Conservation (phyloP, 2,329 filamentous ascomycete genomes). For the Aspergillus floridensis region DNA sequence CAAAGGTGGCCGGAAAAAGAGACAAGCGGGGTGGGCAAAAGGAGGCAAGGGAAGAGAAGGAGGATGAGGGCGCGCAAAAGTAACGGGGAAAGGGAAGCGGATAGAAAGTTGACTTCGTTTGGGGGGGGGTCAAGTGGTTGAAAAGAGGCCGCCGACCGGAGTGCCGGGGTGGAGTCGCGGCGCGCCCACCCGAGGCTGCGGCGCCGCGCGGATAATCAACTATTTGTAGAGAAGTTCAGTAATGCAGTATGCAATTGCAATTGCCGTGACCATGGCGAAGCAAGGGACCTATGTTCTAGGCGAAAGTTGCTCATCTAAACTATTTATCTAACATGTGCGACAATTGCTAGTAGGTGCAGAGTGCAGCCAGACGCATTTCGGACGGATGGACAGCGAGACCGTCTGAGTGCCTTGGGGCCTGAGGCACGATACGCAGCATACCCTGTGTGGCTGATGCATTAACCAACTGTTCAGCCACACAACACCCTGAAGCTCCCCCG, state of each 20-base stretch:
- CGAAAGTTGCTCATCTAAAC: neutral
- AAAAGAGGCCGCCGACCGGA: conserved; percentile 18
- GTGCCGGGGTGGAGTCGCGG: conserved; percentile 21
- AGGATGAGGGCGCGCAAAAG: conserved; percentile 11
- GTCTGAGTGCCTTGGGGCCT: neutral
- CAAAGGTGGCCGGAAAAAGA: conserved; percentile 18
- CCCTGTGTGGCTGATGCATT: neutral
- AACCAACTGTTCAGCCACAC: neutral
- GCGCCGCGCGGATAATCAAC: conserved; percentile 27
- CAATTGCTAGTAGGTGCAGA: neutral
- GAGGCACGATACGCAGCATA: neutral
- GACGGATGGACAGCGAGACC: neutral
- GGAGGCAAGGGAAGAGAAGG: conserved; percentile 16
- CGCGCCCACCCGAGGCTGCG: conserved; percentile 25
- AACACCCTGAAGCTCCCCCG: neutral
- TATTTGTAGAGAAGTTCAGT: neutral
- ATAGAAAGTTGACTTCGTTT: conserved; percentile 20
- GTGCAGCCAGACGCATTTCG: neutral
- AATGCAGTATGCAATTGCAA: neutral
- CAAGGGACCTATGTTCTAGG: neutral
- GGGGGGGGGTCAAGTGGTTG: conserved; percentile 7
- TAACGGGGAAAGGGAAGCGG: conserved; percentile 29
- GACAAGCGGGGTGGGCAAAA: conserved; percentile 14
- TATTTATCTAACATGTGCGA: neutral
- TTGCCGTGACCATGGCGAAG: neutral